Evolutionary conservation across 2,329 filamentous ascomycete species (phyloP).

Genomic region (Colletotrichum cereale): DNA sequence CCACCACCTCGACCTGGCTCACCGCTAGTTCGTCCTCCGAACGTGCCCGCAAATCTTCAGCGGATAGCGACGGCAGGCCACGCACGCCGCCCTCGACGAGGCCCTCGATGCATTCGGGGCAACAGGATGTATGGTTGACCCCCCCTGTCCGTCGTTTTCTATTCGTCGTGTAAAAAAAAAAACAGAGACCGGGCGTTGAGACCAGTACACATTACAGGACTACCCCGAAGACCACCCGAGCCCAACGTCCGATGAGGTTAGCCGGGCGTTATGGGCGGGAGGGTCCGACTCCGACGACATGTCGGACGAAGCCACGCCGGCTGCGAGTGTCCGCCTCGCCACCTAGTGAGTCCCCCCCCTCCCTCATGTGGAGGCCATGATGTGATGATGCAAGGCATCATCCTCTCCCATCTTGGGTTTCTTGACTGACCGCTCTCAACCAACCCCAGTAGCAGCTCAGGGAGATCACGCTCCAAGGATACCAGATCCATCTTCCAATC

Average conservation of each 20-base stretch:
- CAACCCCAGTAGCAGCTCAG: conserved; percentile 1
- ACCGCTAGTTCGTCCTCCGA: conserved; percentile 42
- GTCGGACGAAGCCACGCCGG: conserved; percentile 27
- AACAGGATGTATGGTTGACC: conserved; percentile 19
- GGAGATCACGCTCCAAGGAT: conserved; percentile 14
- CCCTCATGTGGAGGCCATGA: not conserved
- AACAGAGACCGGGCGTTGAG: not conserved
- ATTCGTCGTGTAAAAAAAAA: too few relatives aligned
- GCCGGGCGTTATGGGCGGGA: conserved; percentile 28
- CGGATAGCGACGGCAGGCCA: conserved; percentile 21
- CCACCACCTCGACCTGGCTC: conserved; percentile 38
- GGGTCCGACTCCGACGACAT: conserved; percentile 33
- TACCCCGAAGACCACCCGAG: conserved; percentile 32
- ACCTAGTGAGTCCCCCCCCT: conserved; percentile 19
- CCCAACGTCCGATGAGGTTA: conserved; percentile 37
- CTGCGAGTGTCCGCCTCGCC: conserved; percentile 1
- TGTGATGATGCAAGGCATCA: not conserved
- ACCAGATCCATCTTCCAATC: conserved; percentile 30
- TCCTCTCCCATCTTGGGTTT: too few relatives aligned
- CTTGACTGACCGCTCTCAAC: not conserved
- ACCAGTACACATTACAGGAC: conserved; percentile 1
- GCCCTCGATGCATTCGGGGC: conserved; percentile 30
- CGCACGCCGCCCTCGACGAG: conserved; percentile 36
- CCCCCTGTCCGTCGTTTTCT: not conserved
- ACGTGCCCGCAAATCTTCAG: conserved; percentile 34